Evolutionary conservation across 2,329 filamentous ascomycete genomes (phyloP).

Genomic region (Aquanectria penicillioides): DNA sequence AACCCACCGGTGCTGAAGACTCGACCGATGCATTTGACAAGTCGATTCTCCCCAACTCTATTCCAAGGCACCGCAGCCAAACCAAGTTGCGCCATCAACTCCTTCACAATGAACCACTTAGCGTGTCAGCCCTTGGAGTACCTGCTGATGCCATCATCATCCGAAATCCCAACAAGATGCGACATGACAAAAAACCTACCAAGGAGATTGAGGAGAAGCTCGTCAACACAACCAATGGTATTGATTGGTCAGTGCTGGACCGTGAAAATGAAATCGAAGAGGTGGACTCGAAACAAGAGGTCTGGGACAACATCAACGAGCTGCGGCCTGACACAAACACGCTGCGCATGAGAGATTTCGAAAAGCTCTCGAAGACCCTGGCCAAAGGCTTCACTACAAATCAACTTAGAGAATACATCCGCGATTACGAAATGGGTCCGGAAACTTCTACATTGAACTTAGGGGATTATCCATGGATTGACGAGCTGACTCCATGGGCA

Average conservation of each 20-base stretch:
- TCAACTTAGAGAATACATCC: constrained; percentile 58
- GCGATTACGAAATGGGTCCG: constrained; percentile 4
- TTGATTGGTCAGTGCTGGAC: constrained; percentile 48
- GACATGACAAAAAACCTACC: constrained; percentile 22
- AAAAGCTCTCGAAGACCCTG: constrained; percentile 51
- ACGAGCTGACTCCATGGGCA: constrained; percentile 53
- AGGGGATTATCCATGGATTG: constrained; percentile 54
- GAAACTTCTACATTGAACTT: constrained; percentile 7
- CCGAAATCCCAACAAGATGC: constrained; percentile 48
- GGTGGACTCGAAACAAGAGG: constrained; percentile 43
- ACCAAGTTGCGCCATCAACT: constrained; percentile 42
- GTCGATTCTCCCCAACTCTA: background rate
- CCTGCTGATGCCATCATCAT: constrained; percentile 59
- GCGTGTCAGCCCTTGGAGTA: constrained; percentile 47
- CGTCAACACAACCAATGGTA: constrained; percentile 10
- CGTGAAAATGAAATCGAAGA: constrained; percentile 28
- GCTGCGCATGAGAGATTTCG: constrained; percentile 54
- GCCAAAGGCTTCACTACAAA: constrained; percentile 56
- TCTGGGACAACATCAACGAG: constrained; percentile 58
- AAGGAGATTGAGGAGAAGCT: constrained; percentile 33
- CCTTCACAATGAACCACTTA: constrained; percentile 43
- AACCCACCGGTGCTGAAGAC: constrained; percentile 9
- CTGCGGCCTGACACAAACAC: constrained; percentile 56
- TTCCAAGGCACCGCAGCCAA: background rate
- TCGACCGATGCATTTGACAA: constrained; percentile 4